phyloP scores from a whole-genome alignment of 345 rosid genomes.

The Salix purpurea region DNA sequence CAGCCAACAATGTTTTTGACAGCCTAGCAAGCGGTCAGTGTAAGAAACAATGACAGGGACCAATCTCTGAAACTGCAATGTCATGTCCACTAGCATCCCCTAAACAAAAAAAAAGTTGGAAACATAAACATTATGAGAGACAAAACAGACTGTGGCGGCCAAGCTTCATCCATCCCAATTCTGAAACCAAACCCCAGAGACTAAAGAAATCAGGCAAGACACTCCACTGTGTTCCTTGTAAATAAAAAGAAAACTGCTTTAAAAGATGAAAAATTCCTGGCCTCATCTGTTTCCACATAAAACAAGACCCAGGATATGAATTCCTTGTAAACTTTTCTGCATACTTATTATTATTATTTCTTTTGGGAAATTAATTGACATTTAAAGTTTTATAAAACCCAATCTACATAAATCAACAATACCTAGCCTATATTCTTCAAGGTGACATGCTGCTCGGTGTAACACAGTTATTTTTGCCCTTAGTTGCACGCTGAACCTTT shows the following conservation, averaged over 20 bases:
- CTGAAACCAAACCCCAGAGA: not conserved
- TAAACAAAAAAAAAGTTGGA: slow-evolving; percentile 27
- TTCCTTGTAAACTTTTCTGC: not conserved
- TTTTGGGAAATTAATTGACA: not conserved
- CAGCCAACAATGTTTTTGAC: slow-evolving; percentile 69
- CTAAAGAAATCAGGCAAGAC: not conserved
- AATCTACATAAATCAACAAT: too few species aligned
- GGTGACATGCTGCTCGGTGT: too few species aligned
- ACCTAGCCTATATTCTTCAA: too few species aligned
- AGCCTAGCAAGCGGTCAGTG: slow-evolving; percentile 58
- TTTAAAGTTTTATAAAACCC: too few species aligned
- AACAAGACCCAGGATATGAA: not conserved
- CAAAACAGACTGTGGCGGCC: not conserved
- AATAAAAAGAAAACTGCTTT: not conserved
- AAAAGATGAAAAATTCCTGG: too few species aligned
- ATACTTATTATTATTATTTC: not conserved
- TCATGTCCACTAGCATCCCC: slow-evolving; percentile 79
- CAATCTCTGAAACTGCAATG: slow-evolving; percentile 53
- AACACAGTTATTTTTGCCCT: too few species aligned
- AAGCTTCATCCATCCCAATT: not conserved
- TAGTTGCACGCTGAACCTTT: too few species aligned
- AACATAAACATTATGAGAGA: slow-evolving; percentile 6
- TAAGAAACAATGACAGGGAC: slow-evolving; percentile 73
- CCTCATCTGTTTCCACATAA: not conserved
- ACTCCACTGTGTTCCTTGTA: not conserved